Conservation (phyloP, 192 early-diverging fungal species). For the Gorgonomyces haynaldii region DNA sequence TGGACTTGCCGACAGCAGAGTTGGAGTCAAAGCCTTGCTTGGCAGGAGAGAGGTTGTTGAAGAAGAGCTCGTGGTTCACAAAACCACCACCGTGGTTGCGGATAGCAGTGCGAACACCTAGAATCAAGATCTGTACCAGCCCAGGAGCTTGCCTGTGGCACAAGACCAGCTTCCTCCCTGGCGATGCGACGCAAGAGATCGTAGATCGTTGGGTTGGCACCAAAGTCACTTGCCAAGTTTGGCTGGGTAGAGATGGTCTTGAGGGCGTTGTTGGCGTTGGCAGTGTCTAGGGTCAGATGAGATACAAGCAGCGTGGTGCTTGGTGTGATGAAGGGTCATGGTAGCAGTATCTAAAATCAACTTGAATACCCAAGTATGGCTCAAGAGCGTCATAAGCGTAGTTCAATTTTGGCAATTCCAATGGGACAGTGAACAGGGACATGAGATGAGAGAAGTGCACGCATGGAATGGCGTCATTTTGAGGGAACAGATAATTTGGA, state of each 20-base stretch:
- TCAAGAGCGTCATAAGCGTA: slow-evolving; percentile 6
- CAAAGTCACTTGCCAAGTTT: background rate
- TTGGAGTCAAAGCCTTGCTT: background rate
- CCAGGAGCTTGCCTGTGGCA: background rate
- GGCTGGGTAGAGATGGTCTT: background rate
- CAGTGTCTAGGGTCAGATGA: no score
- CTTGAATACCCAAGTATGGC: no score
- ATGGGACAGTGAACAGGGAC: no score
- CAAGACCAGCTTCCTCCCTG: background rate
- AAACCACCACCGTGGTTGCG: slow-evolving; percentile 7
- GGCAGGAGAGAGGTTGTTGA: slow-evolving; percentile 1
- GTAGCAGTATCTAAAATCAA: background rate
- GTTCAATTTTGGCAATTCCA: background rate
- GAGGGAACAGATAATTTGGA: no score
- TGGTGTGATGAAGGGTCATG: slow-evolving; percentile 4
- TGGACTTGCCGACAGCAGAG: background rate
- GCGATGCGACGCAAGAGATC: background rate
- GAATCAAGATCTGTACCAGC: background rate
- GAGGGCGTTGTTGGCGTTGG: background rate
- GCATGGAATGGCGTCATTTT: no score
- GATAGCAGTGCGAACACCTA: background rate
- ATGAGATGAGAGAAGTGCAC: no score
- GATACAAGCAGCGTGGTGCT: slow-evolving; percentile 1
- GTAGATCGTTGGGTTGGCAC: background rate
- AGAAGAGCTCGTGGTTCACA: slow-evolving; percentile 4